Conservation (phyloP, 2,329 filamentous ascomycete species). For the Orbilia ellipsospora region DNA sequence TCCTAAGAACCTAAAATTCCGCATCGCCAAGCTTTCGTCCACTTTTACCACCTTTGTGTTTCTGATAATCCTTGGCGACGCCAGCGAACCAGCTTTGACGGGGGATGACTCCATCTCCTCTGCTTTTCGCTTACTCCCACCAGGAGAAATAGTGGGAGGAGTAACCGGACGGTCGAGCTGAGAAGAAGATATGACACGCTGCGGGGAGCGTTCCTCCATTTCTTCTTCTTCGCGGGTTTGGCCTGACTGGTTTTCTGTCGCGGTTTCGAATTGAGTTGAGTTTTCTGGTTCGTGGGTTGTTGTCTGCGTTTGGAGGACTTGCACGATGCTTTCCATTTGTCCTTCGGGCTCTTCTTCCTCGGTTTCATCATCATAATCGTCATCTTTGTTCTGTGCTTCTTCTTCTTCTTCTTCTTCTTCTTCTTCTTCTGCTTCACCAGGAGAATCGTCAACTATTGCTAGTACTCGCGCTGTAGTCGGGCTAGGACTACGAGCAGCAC, state of each 20-base stretch:
- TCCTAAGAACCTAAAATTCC: neutral
- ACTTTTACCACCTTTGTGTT: conserved; percentile 21
- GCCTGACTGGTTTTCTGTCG: neutral
- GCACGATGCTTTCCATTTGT: conserved; percentile 3
- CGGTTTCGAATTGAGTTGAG: neutral
- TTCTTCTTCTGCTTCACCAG: neutral
- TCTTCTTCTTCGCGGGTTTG: neutral
- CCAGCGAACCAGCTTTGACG: conserved; percentile 24
- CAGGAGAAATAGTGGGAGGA: conserved; percentile 23
- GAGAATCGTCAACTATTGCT: too few relatives aligned
- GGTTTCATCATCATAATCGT: neutral
- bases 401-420: neutral
- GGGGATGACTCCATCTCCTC: conserved; percentile 29
- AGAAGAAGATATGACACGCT: conserved; percentile 19
- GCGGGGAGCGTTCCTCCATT: neutral
- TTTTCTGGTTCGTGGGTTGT: neutral
- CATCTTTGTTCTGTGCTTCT: conserved; percentile 4
- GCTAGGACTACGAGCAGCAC: neutral
- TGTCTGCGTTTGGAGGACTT: conserved; percentile 33
- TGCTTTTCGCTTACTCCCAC: conserved; percentile 29
- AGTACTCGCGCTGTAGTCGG: neutral
- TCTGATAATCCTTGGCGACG: conserved; percentile 18
- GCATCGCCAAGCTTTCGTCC: neutral
- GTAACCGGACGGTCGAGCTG: conserved; percentile 1
- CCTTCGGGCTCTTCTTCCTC: conserved; percentile 8